These are phyloP conservation scores for Mucor racemosus DNA, from an alignment of 371 early-diverging fungal species.

Conservation along the genomic window DNA sequence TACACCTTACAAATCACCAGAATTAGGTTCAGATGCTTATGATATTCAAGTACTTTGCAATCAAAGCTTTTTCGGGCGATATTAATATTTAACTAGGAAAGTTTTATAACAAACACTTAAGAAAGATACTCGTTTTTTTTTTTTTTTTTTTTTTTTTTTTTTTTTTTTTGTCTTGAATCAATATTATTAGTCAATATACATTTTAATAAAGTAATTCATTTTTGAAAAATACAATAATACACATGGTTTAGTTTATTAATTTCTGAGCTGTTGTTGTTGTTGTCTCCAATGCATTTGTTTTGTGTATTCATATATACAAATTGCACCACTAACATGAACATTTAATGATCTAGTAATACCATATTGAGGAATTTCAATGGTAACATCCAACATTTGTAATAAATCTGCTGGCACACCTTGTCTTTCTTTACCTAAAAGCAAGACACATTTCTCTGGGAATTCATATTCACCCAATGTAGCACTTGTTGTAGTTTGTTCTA, in stretches of 20 bases:
- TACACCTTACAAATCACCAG: slow-evolving; percentile 2
- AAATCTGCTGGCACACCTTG: slow-evolving; percentile 65
- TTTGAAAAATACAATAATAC: too few relatives aligned
- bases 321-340: slow-evolving; percentile 69
- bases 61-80: slow-evolving; percentile 19
- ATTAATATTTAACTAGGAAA: slow-evolving; percentile 5
- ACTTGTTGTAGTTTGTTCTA: slow-evolving; percentile 71
- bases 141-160: too few relatives aligned
- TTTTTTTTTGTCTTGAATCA: too few relatives aligned
- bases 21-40: slow-evolving; percentile 8
- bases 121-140: too few relatives aligned
- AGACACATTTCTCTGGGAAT: slow-evolving; percentile 61
- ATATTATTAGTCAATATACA: too few relatives aligned
- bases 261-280: neutral
- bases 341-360: slow-evolving; percentile 67
- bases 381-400: slow-evolving; percentile 60
- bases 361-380: slow-evolving; percentile 71
- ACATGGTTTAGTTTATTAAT: neutral
- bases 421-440: slow-evolving; percentile 61
- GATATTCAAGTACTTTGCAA: slow-evolving; percentile 15
- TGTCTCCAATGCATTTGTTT: slow-evolving; percentile 57
- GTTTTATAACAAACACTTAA: neutral
- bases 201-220: too few relatives aligned
- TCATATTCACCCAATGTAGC: slow-evolving; percentile 54
- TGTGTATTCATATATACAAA: slow-evolving; percentile 66